These are phyloP conservation scores for Aureobasidium subglaciale DNA, from an alignment of 2,329 filamentous ascomycete species.

Conservation along the genomic window DNA sequence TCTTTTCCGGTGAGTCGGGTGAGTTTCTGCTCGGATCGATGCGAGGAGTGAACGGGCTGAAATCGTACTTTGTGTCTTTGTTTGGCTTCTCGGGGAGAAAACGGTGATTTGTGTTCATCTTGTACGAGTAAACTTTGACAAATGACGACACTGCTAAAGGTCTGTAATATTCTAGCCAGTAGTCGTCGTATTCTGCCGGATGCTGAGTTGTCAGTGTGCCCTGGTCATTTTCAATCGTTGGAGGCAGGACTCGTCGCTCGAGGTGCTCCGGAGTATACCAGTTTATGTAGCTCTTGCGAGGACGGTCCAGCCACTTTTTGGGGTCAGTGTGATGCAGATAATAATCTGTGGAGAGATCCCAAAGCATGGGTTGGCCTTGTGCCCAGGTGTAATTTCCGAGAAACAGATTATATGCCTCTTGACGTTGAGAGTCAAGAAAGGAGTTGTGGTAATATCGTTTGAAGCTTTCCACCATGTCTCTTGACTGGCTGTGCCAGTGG, in stretches of 20 bases:
- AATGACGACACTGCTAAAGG: conserved; percentile 83
- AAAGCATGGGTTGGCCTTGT: conserved; percentile 87
- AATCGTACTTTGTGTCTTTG: conserved; percentile 63
- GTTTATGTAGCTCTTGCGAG: conserved; percentile 66
- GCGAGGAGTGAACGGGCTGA: conserved; percentile 81
- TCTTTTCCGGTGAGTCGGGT: conserved; percentile 48
- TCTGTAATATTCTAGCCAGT: conserved; percentile 96
- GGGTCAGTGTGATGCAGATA: conserved; percentile 90
- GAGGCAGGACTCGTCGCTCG: conserved; percentile 53
- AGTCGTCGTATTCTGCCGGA: conserved; percentile 64
- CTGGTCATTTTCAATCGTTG: conserved; percentile 30
- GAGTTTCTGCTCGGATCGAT: conserved; percentile 30
- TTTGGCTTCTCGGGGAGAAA: conserved; percentile 67
- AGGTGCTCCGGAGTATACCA: conserved; percentile 80
- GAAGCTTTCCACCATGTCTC: conserved; percentile 99
- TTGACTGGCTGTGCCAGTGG: conserved; percentile 94
- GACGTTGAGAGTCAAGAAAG: conserved; percentile 92
- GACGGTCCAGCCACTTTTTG: conserved; percentile 59
- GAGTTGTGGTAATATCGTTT: conserved; percentile 99
- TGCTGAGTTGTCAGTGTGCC: not conserved
- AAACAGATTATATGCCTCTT: conserved; percentile 97
- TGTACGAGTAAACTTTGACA: conserved; percentile 84
- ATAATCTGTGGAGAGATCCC: conserved; percentile 92
- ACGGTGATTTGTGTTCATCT: conserved; percentile 81
- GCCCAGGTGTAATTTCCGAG: conserved; percentile 89